These are phyloP conservation scores for Trametes versicolor DNA, from an alignment of 1,284 basidiomycete genomes.

Conservation along the genomic window DNA sequence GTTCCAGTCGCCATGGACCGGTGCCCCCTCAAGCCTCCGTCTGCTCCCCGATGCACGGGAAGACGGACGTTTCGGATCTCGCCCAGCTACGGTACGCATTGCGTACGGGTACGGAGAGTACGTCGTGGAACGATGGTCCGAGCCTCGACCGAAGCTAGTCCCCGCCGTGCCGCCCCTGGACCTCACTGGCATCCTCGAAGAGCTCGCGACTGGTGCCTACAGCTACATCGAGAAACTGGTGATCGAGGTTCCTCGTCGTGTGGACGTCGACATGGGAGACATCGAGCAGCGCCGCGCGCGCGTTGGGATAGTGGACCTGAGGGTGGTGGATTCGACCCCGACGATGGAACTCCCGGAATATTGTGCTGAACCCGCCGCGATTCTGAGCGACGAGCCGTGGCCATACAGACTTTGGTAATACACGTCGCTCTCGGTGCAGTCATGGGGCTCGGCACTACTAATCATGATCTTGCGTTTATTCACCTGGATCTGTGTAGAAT, in stretches of 20 bases:
- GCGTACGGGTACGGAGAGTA: not conserved
- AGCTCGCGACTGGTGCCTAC: constrained; percentile 8
- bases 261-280: not conserved
- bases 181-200: not conserved
- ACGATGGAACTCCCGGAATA: not conserved
- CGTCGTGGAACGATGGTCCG: not conserved
- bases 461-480: no score
- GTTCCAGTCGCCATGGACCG: not conserved
- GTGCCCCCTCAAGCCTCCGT: not conserved
- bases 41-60: constrained; percentile 1
- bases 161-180: not conserved
- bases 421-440: not conserved
- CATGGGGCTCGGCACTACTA: no score
- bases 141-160: not conserved
- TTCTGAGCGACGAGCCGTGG: not conserved
- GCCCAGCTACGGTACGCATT: not conserved
- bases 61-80: not conserved
- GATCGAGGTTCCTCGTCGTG: not conserved
- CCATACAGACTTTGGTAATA: not conserved
- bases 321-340: not conserved
- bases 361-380: not conserved
- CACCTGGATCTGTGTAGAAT: no score
- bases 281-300: not conserved
- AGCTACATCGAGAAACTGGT: not conserved
- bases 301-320: not conserved